These are phyloP conservation scores for Tylopilus sp. DNA, from an alignment of 768 basidiomycete genomes.

Conservation along the genomic window DNA sequence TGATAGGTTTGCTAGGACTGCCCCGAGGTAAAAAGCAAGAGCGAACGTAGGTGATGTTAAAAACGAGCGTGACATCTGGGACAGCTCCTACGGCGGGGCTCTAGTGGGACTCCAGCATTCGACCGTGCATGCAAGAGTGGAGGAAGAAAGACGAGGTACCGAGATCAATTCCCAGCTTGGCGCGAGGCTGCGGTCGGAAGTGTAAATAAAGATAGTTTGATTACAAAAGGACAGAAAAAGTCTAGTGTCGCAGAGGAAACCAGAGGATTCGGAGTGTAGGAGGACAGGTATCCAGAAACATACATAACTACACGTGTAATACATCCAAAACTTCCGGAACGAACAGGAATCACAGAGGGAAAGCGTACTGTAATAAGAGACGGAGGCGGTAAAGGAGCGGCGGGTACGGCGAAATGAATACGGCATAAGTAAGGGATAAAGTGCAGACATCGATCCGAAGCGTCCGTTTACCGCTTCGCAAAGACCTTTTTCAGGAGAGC, in stretches of 20 bases:
- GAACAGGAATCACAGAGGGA: conserved; percentile 24
- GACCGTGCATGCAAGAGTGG: background rate
- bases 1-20: conserved; percentile 3
- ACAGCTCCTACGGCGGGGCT: conserved; percentile 3
- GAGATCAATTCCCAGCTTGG: background rate
- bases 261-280: conserved; percentile 19
- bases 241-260: conserved; percentile 10
- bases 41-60: conserved; percentile 4
- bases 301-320: conserved; percentile 37
- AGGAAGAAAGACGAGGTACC: background rate
- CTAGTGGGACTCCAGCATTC: conserved; percentile 22
- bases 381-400: conserved; percentile 20
- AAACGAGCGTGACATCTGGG: conserved; percentile 21
- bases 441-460: conserved; percentile 13
- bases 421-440: conserved; percentile 30
- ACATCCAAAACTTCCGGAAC: conserved; percentile 33
- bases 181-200: background rate
- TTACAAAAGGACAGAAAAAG: background rate
- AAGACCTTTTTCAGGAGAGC: conserved; percentile 93
- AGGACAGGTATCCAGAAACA: conserved; percentile 37
- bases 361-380: conserved; percentile 20
- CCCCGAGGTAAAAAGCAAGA: conserved; percentile 11
- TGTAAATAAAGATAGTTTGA: conserved; percentile 1
- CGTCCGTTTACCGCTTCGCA: conserved; percentile 64
- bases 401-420: conserved; percentile 35